Percentiles rank a stretch among this genome's conserved stretches.
These are phyloP conservation scores for Penicillium hesseltinei DNA, from an alignment of 2,329 filamentous ascomycete genomes.

Conservation along the genomic window DNA sequence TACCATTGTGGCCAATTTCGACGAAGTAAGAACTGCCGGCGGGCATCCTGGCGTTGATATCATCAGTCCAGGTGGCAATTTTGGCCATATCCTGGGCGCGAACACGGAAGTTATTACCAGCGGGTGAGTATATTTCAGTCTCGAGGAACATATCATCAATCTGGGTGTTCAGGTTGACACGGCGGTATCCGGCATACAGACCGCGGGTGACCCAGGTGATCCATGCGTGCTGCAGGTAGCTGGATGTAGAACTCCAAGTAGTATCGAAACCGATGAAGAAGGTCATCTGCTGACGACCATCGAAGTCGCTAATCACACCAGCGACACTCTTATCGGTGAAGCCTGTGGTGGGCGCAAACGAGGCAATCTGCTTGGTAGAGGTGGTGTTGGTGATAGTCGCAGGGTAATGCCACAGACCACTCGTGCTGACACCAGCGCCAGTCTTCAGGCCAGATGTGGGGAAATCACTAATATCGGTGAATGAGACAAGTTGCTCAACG, in stretches of 20 bases:
- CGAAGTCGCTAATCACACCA: constrained; percentile 60
- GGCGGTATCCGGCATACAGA: constrained; percentile 55
- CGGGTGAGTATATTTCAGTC: constrained; percentile 51
- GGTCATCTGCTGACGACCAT: constrained; percentile 59
- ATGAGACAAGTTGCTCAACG: constrained; percentile 53
- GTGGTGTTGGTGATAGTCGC: constrained; percentile 54
- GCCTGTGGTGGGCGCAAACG: constrained; percentile 49
- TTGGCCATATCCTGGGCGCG: constrained; percentile 48
- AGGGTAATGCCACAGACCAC: constrained; percentile 59
- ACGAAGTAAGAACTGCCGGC: constrained; percentile 53
- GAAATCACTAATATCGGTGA: constrained; percentile 56
- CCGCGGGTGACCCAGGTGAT: constrained; percentile 63
- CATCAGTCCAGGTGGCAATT: constrained; percentile 45
- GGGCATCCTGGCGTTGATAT: constrained; percentile 48
- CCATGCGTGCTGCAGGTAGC: constrained; percentile 61
- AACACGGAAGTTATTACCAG: constrained; percentile 51
- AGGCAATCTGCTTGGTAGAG: constrained; percentile 55
- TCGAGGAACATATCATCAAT: constrained; percentile 63
- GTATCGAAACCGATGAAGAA: constrained; percentile 58
- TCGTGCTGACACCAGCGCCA: constrained; percentile 49
- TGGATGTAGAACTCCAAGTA: constrained; percentile 54
- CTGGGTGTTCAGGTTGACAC: constrained; percentile 56
- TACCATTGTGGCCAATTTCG: constrained; percentile 58
- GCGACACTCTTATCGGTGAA: constrained; percentile 48
- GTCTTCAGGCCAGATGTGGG: constrained; percentile 55